Conservation (phyloP, 352 stramenopile species). For the Phytophthora cactorum region DNA sequence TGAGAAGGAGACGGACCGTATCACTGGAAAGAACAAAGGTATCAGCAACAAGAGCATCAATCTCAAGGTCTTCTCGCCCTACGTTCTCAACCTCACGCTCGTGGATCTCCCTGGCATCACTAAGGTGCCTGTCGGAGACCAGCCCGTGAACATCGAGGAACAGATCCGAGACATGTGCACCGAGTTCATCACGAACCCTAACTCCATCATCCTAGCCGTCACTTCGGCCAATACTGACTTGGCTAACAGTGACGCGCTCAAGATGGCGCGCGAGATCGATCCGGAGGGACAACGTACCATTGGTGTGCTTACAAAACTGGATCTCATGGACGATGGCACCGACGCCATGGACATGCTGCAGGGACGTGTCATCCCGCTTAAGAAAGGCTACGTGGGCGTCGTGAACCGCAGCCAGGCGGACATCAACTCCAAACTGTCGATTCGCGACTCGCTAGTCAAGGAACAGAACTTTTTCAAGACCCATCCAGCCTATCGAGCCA, state of each 20-base stretch:
- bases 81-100: slow-evolving; percentile 99
- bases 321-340: slow-evolving; percentile 99
- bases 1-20: slow-evolving; percentile 96
- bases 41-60: slow-evolving; percentile 99
- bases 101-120: slow-evolving; percentile 99
- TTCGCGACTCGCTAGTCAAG: slow-evolving; percentile 95
- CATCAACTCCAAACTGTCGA: slow-evolving; percentile 96
- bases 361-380: slow-evolving; percentile 97
- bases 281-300: slow-evolving; percentile 96
- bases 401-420: slow-evolving; percentile 99
- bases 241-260: slow-evolving; percentile 98
- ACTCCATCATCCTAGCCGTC: slow-evolving; percentile 99
- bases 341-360: slow-evolving; percentile 97
- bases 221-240: slow-evolving; percentile 99
- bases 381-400: slow-evolving; percentile 98
- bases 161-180: slow-evolving; percentile 99
- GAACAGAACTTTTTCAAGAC: slow-evolving; percentile 98
- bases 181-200: slow-evolving; percentile 98
- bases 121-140: slow-evolving; percentile 98
- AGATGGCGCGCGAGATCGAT: slow-evolving; percentile 96
- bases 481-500: slow-evolving; percentile 94
- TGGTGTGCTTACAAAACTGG: slow-evolving; percentile 99
- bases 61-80: slow-evolving; percentile 98
- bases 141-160: slow-evolving; percentile 99
- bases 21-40: slow-evolving; percentile 97